A percentile compares a stretch with the other conserved stretches of the same genome.
These are phyloP conservation scores for Hydnomerulius pinastri DNA, from an alignment of 768 basidiomycete genomes.

Conservation along the genomic window DNA sequence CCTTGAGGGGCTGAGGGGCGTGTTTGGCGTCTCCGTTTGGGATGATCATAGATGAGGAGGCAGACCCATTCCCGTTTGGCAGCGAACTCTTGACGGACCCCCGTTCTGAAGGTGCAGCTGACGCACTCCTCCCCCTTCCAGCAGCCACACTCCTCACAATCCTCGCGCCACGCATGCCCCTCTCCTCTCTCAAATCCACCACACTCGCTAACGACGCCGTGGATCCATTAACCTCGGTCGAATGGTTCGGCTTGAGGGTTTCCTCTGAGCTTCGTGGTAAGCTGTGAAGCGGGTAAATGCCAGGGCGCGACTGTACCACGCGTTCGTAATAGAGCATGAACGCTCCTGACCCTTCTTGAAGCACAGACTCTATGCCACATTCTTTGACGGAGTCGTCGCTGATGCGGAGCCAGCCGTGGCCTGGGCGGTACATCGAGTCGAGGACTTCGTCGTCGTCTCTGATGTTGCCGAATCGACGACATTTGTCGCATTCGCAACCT, in stretches of 20 bases:
- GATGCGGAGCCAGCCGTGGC: slow-evolving; percentile 83
- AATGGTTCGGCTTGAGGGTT: slow-evolving; percentile 57
- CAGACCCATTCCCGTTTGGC: slow-evolving; percentile 13
- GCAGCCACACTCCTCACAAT: slow-evolving; percentile 59
- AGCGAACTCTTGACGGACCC: slow-evolving; percentile 16
- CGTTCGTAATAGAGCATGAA: slow-evolving; percentile 98
- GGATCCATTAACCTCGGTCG: slow-evolving; percentile 43
- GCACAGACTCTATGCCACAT: slow-evolving; percentile 71
- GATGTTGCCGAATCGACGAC: slow-evolving; percentile 50
- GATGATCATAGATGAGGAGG: slow-evolving; percentile 10
- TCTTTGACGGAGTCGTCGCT: slow-evolving; percentile 84
- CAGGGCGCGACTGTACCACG: slow-evolving; percentile 42
- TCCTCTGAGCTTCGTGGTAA: slow-evolving; percentile 60
- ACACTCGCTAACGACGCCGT: slow-evolving; percentile 48
- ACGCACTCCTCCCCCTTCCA: slow-evolving; percentile 44
- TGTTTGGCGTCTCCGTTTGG: slow-evolving; percentile 25
- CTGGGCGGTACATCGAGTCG: slow-evolving; percentile 37
- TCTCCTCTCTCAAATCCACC: slow-evolving; percentile 19
- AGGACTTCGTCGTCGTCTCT: slow-evolving; percentile 54
- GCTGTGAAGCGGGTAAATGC: slow-evolving; percentile 32
- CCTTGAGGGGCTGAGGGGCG: slow-evolving; percentile 24
- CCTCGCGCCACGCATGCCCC: slow-evolving; percentile 43
- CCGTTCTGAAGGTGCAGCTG: slow-evolving; percentile 33
- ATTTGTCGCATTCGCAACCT: slow-evolving; percentile 49
- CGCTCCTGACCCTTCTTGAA: slow-evolving; percentile 69